phyloP scores from a whole-genome alignment of 441 rosid species.

The Francoa sonchifolia region DNA sequence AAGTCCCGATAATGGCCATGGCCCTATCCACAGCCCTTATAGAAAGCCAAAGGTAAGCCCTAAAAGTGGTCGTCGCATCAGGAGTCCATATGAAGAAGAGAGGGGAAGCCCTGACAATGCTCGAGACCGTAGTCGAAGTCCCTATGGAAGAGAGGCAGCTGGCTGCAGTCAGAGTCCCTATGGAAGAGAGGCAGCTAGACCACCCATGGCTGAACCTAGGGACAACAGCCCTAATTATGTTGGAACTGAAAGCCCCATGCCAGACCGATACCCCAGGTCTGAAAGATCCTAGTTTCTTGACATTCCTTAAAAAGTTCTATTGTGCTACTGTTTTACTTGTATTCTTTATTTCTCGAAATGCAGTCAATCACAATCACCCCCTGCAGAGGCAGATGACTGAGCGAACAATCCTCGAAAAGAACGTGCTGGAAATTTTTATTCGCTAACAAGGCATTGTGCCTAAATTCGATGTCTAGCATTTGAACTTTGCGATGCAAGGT shows the following conservation, averaged over 20 bases:
- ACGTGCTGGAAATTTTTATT: no score
- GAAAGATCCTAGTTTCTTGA: background rate
- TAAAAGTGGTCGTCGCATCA: conserved; percentile 20
- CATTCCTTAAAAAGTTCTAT: background rate
- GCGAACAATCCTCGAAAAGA: no score
- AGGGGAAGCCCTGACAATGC: conserved; percentile 24
- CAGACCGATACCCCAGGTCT: conserved; percentile 47
- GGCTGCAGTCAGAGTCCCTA: conserved; percentile 30
- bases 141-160: conserved; percentile 20
- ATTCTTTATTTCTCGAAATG: background rate
- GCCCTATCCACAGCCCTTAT: conserved; percentile 33
- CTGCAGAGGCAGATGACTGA: no score
- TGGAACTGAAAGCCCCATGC: conserved; percentile 49
- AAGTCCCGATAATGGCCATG: conserved; percentile 30
- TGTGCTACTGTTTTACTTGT: background rate
- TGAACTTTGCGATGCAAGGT: no score
- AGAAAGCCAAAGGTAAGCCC: conserved; percentile 23
- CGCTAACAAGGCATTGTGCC: no score
- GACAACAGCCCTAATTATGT: conserved; percentile 28
- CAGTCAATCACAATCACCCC: no score
- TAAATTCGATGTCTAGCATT: no score
- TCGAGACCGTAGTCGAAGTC: conserved; percentile 29
- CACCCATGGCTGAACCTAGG: conserved; percentile 20
- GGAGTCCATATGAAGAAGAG: conserved; percentile 33
- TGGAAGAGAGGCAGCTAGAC: conserved; percentile 23